These are phyloP conservation scores for Xylariaceae sp. DNA, from an alignment of 2,329 filamentous ascomycete genomes.

Conservation along the genomic window DNA sequence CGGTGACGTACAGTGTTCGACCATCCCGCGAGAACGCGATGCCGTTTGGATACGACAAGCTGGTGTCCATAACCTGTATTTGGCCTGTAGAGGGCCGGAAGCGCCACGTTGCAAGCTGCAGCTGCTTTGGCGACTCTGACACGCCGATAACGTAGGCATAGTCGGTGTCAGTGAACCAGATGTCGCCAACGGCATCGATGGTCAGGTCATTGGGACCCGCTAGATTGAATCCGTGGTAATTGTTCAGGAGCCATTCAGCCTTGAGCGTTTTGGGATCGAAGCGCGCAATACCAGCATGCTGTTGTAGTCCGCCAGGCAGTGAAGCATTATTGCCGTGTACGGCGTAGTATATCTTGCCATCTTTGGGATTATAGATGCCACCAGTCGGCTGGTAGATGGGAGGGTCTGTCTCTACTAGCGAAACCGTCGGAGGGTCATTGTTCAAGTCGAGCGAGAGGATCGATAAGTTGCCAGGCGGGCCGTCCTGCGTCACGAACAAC, in stretches of 20 bases:
- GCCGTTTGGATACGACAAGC: slow-evolving; percentile 50
- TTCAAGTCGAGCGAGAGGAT: slow-evolving; percentile 11
- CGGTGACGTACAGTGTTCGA: slow-evolving; percentile 48
- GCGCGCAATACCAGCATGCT: slow-evolving; percentile 10
- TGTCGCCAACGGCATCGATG: slow-evolving; percentile 43
- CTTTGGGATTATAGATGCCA: slow-evolving; percentile 2
- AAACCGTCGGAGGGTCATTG: slow-evolving; percentile 4
- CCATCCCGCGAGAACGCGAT: slow-evolving; percentile 50
- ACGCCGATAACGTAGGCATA: slow-evolving; percentile 37
- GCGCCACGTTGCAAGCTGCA: slow-evolving; percentile 47
- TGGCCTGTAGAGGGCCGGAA: slow-evolving; percentile 44
- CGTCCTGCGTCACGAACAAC: slow-evolving; percentile 13
- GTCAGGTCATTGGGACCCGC: slow-evolving; percentile 48
- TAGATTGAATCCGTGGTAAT: slow-evolving; percentile 46
- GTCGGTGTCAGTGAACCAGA: slow-evolving; percentile 18
- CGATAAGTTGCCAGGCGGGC: slow-evolving; percentile 12
- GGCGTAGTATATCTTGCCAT: slow-evolving; percentile 16
- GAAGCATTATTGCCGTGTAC: slow-evolving; percentile 15
- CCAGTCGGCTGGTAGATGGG: slow-evolving; percentile 14
- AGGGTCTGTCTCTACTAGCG: slow-evolving; percentile 6
- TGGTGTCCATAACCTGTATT: slow-evolving; percentile 47
- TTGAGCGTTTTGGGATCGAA: slow-evolving; percentile 30
- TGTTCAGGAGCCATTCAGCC: slow-evolving; percentile 38
- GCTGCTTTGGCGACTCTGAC: slow-evolving; percentile 29
- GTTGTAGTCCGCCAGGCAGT: slow-evolving; percentile 8